A percentile compares a stretch with the other conserved stretches of the same genome.
Evolutionary conservation across 2,329 filamentous ascomycete species (phyloP).

Genomic region (Remersonia thermophila): DNA sequence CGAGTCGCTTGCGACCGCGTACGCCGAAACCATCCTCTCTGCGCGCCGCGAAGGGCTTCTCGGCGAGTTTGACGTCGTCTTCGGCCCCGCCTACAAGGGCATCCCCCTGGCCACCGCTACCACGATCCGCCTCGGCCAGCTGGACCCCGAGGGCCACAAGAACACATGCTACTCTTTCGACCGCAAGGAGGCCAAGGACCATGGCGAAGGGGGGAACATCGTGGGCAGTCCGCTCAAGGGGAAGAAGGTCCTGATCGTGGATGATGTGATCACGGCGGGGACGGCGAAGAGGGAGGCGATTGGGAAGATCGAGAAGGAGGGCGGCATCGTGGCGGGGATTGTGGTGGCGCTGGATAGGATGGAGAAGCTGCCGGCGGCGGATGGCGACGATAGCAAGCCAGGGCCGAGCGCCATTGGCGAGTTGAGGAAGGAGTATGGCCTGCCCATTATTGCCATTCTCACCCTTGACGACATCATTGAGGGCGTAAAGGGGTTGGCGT

Average conservation of each 20-base stretch:
- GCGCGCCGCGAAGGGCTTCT: conserved; percentile 30
- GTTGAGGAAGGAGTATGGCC: conserved; percentile 68
- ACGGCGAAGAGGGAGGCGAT: conserved; percentile 91
- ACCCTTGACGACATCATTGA: conserved; percentile 74
- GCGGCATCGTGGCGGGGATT: conserved; percentile 74
- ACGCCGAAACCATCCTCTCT: conserved; percentile 53
- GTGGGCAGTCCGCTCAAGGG: conserved; percentile 78
- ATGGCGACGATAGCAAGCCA: conserved; percentile 54
- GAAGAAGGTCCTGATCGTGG: conserved; percentile 78
- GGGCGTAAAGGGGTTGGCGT: conserved; percentile 50
- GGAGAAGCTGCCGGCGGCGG: conserved; percentile 61
- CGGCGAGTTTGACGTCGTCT: conserved; percentile 69
- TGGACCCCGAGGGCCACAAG: conserved; percentile 54
- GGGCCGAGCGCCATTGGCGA: conserved; percentile 75
- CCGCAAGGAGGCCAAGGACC: conserved; percentile 90
- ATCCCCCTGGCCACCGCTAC: conserved; percentile 79
- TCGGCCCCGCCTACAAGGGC: conserved; percentile 93
- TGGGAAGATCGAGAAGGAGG: conserved; percentile 73
- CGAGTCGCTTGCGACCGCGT: conserved; percentile 66
- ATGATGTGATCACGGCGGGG: conserved; percentile 93
- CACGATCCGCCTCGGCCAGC: conserved; percentile 59
- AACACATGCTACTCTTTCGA: conserved; percentile 79
- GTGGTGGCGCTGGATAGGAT: conserved; percentile 79
- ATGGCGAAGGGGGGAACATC: conserved; percentile 88
- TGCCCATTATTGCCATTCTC: conserved; percentile 74